Percentiles rank a stretch among this genome's conserved stretches.
Evolutionary conservation across 306 rosid genomes (phyloP).

Genomic region (Glycine latifolia): DNA sequence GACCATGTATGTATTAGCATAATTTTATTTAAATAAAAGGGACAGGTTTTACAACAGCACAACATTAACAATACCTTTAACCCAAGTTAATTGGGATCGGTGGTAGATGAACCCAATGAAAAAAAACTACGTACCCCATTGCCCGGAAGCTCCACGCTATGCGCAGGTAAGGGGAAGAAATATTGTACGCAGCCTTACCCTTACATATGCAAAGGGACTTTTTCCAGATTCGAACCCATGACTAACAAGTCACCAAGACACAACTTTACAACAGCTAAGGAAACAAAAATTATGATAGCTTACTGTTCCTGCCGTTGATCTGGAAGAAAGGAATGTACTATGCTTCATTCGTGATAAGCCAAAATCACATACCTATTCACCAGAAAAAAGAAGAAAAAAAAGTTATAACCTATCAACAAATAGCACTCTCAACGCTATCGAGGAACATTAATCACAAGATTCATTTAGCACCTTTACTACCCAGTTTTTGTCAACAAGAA

Average conservation of each 20-base stretch:
- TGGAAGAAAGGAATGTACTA: constrained; percentile 96
- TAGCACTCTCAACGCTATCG: constrained; percentile 10
- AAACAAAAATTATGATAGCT: constrained; percentile 50
- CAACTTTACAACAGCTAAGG: constrained; percentile 18
- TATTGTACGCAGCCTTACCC: too few relatives aligned
- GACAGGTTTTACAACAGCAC: neutral
- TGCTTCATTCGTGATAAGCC: constrained; percentile 93
- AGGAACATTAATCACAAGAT: constrained; percentile 33
- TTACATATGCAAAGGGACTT: too few relatives aligned
- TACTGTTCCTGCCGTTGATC: constrained; percentile 99
- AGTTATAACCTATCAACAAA: constrained; percentile 40
- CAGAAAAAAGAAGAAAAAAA: neutral
- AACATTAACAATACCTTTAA: too few relatives aligned
- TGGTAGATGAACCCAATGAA: too few relatives aligned
- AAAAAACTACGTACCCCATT: too few relatives aligned
- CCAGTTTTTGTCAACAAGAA: constrained; percentile 97
- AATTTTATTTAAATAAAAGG: neutral
- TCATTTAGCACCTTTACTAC: constrained; percentile 81
- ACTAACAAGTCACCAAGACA: too few relatives aligned
- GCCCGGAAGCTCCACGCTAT: too few relatives aligned
- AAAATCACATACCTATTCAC: constrained; percentile 88
- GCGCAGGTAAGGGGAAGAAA: too few relatives aligned
- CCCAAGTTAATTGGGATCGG: too few relatives aligned
- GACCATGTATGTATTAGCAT: neutral
- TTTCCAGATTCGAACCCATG: too few relatives aligned